Percentiles rank a stretch among this genome's conserved stretches.
These are phyloP conservation scores for Cubamyces lactineus DNA, from an alignment of 768 basidiomycete genomes.

Conservation along the genomic window DNA sequence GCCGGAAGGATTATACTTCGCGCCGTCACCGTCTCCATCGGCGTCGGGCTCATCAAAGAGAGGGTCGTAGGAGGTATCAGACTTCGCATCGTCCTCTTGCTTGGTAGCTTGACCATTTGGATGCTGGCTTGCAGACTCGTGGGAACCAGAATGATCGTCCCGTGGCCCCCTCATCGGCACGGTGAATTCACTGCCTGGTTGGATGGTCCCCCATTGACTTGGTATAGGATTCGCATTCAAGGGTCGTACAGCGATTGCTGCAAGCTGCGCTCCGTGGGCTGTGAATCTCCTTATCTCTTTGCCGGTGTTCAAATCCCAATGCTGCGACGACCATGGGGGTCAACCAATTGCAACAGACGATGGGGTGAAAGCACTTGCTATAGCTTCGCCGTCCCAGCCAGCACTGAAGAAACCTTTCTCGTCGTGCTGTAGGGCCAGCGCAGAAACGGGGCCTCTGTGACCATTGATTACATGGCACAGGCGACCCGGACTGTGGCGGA, in stretches of 20 bases:
- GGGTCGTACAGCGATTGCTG: constrained; percentile 79
- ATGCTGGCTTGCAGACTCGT: constrained; percentile 27
- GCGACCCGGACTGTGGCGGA: constrained; percentile 90
- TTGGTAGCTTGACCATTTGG: constrained; percentile 16
- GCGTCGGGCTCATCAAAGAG: constrained; percentile 84
- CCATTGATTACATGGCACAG: constrained; percentile 72
- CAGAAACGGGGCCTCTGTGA: constrained; percentile 83
- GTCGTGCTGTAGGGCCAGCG: constrained; percentile 77
- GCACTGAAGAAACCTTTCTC: constrained; percentile 90
- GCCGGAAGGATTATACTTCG: constrained; percentile 4
- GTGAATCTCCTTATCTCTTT: constrained; percentile 74
- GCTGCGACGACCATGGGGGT: constrained; percentile 50
- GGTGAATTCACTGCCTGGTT: constrained; percentile 12
- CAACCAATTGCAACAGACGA: constrained; percentile 16
- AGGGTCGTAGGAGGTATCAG: constrained; percentile 84
- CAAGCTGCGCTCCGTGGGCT: constrained; percentile 83
- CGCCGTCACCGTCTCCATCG: constrained; percentile 43
- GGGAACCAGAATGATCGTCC: background rate
- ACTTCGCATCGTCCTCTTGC: constrained; percentile 63
- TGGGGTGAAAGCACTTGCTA: constrained; percentile 53
- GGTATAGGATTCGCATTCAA: constrained; percentile 39
- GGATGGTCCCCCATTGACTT: constrained; percentile 24
- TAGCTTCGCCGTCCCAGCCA: constrained; percentile 91
- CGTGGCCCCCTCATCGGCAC: constrained; percentile 14
- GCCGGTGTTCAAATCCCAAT: constrained; percentile 98